Evolutionary conservation across 345 rosid species (phyloP).

Genomic region (Dipteronia sinensis): DNA sequence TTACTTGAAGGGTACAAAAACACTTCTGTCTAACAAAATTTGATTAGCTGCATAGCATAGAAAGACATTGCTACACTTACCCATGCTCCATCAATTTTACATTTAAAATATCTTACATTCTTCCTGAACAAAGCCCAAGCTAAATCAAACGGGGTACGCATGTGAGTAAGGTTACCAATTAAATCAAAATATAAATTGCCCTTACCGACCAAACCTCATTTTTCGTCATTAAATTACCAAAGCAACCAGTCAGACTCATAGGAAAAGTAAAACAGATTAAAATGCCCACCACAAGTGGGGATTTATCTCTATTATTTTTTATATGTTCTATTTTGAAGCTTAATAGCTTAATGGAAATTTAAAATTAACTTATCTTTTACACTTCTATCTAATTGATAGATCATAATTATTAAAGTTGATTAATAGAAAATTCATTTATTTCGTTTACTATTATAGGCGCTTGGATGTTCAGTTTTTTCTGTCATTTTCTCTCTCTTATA

Average conservation of each 20-base stretch:
- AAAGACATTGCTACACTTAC: neutral
- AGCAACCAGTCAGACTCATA: neutral
- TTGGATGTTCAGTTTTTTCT: neutral
- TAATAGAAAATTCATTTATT: neutral
- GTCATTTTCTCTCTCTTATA: neutral
- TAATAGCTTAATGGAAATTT: neutral
- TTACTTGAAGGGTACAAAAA: slow-evolving; percentile 4
- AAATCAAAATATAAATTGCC: neutral
- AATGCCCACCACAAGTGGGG: neutral
- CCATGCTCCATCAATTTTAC: neutral
- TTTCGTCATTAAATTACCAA: neutral
- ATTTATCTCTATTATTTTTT: neutral
- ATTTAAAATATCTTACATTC: neutral
- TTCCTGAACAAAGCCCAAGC: neutral
- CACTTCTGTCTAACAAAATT: neutral
- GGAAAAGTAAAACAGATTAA: neutral
- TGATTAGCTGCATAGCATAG: neutral
- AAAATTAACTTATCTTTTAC: neutral
- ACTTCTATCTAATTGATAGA: neutral
- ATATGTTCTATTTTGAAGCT: neutral
- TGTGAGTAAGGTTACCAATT: neutral
- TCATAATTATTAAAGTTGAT: neutral
- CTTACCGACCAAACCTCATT: neutral
- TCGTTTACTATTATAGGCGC: neutral
- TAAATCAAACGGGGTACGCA: neutral